phyloP scores from a whole-genome alignment of 2,329 filamentous ascomycete genomes.

The Cercospora zeina region DNA sequence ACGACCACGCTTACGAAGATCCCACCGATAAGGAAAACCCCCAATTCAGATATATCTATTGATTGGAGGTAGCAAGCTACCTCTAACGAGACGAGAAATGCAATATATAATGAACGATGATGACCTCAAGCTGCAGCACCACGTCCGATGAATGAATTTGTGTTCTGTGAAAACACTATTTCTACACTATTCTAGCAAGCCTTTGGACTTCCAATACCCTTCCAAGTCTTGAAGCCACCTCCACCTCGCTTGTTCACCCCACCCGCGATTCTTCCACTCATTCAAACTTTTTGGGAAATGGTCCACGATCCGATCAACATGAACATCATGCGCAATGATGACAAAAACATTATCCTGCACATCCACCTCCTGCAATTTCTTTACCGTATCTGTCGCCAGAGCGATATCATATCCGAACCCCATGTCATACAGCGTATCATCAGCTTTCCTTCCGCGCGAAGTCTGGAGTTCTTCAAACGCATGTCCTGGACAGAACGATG shows the following conservation, averaged over 20 bases:
- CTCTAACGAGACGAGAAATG: not conserved
- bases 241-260: constrained; percentile 8
- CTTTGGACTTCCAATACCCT: constrained; percentile 9
- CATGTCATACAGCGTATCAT: constrained; percentile 9
- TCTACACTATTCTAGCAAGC: not conserved
- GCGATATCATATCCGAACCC: constrained; percentile 17
- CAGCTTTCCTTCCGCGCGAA: not conserved
- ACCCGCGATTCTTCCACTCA: not conserved
- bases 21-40: constrained; percentile 49
- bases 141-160: not conserved
- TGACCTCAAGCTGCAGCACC: not conserved
- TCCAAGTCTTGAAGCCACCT: constrained; percentile 11
- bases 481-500: constrained; percentile 1
- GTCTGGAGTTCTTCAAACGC: not conserved
- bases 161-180: not conserved
- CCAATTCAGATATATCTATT: constrained; percentile 27
- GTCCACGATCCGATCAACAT: not conserved
- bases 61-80: not conserved
- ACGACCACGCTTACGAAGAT: constrained; percentile 56
- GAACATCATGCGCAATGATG: not conserved
- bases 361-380: constrained; percentile 16
- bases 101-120: not conserved
- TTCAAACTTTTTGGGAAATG: not conserved
- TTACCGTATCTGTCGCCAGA: constrained; percentile 12
- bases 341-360: not conserved